Percentiles rank a stretch among this genome's conserved stretches.
phyloP scores from a whole-genome alignment of 2,329 filamentous ascomycete genomes.

The Exutisphaerella laricina region DNA sequence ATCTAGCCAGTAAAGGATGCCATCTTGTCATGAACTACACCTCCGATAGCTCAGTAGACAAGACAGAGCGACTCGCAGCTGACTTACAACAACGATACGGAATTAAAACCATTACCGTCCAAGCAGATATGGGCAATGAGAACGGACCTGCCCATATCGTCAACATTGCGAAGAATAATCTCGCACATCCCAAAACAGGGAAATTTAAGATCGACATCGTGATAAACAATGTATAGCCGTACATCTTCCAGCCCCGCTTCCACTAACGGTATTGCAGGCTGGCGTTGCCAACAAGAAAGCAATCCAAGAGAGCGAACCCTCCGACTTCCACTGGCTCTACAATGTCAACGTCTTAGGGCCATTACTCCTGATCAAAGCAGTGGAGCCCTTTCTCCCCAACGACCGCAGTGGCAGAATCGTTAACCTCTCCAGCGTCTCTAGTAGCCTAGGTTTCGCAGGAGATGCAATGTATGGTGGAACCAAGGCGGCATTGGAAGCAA shows the following conservation, averaged over 20 bases:
- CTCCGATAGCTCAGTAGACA: conserved; percentile 53
- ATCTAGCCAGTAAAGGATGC: conserved; percentile 67
- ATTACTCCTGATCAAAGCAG: conserved; percentile 69
- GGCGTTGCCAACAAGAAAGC: conserved; percentile 61
- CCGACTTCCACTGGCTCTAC: conserved; percentile 67
- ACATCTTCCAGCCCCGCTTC: no score
- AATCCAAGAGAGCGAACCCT: conserved; percentile 56
- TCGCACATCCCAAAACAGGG: conserved; percentile 49
- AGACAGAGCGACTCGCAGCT: conserved; percentile 50
- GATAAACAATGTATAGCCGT: conserved; percentile 68
- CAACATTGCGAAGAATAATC: conserved; percentile 53
- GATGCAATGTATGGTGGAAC: conserved; percentile 61
- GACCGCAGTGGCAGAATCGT: conserved; percentile 63
- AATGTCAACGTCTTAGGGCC: conserved; percentile 78
- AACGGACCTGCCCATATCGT: conserved; percentile 58
- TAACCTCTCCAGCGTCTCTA: conserved; percentile 56
- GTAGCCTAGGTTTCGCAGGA: conserved; percentile 51
- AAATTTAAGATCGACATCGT: conserved; percentile 72
- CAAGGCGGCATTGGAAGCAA: conserved; percentile 61
- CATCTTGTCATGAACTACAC: conserved; percentile 68
- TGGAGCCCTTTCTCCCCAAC: conserved; percentile 60
- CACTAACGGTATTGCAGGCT: no score
- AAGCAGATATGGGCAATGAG: conserved; percentile 64
- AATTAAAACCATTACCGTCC: conserved; percentile 57
- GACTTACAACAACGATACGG: conserved; percentile 52